These are phyloP conservation scores for Golubevia pallescens DNA, from an alignment of 1,284 basidiomycete genomes.

Conservation along the genomic window DNA sequence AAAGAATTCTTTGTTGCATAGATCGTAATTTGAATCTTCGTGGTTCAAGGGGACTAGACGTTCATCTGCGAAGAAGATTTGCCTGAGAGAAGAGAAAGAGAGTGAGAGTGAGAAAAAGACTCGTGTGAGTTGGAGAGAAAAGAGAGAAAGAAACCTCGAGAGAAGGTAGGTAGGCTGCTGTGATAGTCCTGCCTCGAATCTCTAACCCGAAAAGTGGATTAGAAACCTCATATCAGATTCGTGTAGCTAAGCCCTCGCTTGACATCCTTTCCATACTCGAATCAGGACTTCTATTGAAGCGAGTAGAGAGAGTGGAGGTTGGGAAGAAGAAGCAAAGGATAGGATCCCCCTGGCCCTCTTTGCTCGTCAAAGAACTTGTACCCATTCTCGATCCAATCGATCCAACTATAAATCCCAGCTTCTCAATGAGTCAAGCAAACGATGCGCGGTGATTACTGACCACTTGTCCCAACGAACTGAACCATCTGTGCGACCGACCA, in stretches of 20 bases:
- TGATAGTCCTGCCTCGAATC: not conserved
- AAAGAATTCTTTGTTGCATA: conserved; percentile 61
- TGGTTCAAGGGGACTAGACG: conserved; percentile 60
- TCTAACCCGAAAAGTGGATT: not conserved
- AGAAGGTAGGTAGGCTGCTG: not conserved
- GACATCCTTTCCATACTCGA: no score
- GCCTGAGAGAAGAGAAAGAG: conserved; percentile 26
- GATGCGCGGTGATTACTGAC: conserved; percentile 18
- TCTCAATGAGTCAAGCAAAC: no score
- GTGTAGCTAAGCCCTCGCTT: no score
- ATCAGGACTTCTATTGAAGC: no score
- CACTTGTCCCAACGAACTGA: conserved; percentile 64
- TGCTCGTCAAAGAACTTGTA: no score
- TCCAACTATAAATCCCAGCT: no score
- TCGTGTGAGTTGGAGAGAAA: not conserved
- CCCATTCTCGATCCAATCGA: no score
- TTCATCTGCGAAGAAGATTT: conserved; percentile 65
- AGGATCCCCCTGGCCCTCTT: no score
- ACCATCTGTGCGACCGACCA: conserved; percentile 49
- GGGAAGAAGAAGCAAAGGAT: not conserved
- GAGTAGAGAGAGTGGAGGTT: not conserved
- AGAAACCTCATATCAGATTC: no score
- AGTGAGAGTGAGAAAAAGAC: not conserved
- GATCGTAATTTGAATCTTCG: conserved; percentile 57
- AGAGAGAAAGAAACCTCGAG: not conserved